Percentiles rank a stretch among this genome's conserved stretches.
Conservation (phyloP, 1,284 basidiomycete species). For the Sphagnurus paluster region DNA sequence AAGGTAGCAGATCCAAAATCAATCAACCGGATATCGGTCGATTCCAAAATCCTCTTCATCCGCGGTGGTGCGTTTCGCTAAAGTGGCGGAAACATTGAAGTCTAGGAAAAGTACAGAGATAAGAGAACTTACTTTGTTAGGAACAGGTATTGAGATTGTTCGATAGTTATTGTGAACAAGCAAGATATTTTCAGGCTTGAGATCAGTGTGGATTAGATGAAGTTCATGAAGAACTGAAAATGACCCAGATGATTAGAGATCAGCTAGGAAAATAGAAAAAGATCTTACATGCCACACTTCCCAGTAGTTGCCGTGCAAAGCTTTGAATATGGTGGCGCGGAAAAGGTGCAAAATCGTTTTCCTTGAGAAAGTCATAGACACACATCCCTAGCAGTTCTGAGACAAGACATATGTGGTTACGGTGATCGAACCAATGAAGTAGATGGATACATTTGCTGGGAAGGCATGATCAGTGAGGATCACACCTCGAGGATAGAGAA, state of each 20-base stretch:
- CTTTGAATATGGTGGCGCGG: slow-evolving; percentile 95
- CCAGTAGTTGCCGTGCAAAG: slow-evolving; percentile 91
- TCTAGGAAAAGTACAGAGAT: background rate
- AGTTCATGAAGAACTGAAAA: slow-evolving; percentile 85
- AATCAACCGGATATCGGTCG: slow-evolving; percentile 94
- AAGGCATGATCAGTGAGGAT: slow-evolving; percentile 16
- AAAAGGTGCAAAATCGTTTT: slow-evolving; percentile 96
- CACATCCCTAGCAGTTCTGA: slow-evolving; percentile 97
- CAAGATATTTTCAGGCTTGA: slow-evolving; percentile 98
- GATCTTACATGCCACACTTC: slow-evolving; percentile 89
- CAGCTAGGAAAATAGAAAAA: slow-evolving; percentile 12
- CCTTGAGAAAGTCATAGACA: slow-evolving; percentile 98
- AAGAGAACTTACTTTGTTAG: slow-evolving; percentile 51
- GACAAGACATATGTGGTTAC: slow-evolving; percentile 98
- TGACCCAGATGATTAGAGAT: slow-evolving; percentile 17
- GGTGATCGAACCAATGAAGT: slow-evolving; percentile 93
- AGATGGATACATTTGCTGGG: slow-evolving; percentile 97
- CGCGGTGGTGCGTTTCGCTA: slow-evolving; percentile 63
- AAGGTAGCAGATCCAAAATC: slow-evolving; percentile 99
- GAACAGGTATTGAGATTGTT: slow-evolving; percentile 53
- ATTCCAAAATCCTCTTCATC: slow-evolving; percentile 75
- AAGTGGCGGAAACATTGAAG: background rate
- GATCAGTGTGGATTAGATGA: slow-evolving; percentile 94
- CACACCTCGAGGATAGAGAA: slow-evolving; percentile 18
- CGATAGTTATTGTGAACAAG: slow-evolving; percentile 86